Evolutionary conservation across 2,329 filamentous ascomycete genomes (phyloP).

Genomic region (Keithomyces neogunnii): DNA sequence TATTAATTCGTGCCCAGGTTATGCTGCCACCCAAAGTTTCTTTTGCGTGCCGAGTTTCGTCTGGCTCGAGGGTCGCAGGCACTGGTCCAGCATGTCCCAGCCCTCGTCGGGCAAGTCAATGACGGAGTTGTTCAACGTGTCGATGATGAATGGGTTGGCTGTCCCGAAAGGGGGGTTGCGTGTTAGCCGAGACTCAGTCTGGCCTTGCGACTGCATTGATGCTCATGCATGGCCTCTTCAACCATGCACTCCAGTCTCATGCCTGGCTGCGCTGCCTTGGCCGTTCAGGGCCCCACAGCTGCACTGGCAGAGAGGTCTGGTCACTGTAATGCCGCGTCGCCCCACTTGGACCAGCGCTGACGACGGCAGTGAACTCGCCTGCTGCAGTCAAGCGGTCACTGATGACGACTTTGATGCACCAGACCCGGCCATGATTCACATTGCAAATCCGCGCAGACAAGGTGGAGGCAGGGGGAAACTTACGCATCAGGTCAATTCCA

Average conservation of each 20-base stretch:
- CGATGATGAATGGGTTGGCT: constrained; percentile 33
- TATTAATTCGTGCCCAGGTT: background rate
- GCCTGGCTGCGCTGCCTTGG: too few relatives aligned
- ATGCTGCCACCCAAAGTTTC: background rate
- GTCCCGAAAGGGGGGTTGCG: background rate
- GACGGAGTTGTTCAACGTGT: constrained; percentile 29
- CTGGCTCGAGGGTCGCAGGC: constrained; percentile 10
- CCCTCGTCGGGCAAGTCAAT: constrained; percentile 27
- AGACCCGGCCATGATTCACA: too few relatives aligned
- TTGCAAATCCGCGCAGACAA: too few relatives aligned
- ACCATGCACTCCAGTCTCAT: too few relatives aligned
- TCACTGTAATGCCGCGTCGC: too few relatives aligned
- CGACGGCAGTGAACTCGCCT: too few relatives aligned
- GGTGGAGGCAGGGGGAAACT: constrained; percentile 10
- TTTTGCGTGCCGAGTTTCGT: background rate
- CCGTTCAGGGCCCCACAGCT: too few relatives aligned
- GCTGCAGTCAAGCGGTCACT: too few relatives aligned
- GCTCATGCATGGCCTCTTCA: too few relatives aligned
- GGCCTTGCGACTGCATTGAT: background rate
- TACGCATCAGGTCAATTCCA: constrained; percentile 35
- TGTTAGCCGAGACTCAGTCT: constrained; percentile 4
- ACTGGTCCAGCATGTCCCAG: constrained; percentile 25
- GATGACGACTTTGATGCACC: background rate
- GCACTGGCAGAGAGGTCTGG: too few relatives aligned
- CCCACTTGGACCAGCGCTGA: too few relatives aligned